Conservation (phyloP, 2,329 filamentous ascomycete species). For the Sclerotinia trifoliorum region DNA sequence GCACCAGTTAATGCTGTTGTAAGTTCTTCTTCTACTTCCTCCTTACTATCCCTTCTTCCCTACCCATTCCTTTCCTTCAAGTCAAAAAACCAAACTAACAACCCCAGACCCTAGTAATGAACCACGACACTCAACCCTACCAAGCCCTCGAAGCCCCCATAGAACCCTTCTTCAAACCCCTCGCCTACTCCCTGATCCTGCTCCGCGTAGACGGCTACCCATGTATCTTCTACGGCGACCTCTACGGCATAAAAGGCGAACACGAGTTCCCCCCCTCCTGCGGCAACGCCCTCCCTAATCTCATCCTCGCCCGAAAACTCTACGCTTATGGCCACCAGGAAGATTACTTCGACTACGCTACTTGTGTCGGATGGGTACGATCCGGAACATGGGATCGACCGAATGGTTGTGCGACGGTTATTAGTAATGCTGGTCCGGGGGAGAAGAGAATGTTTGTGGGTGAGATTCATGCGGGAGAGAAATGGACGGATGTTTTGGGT, state of each 20-base stretch:
- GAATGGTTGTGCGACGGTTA: constrained; percentile 54
- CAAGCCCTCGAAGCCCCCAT: constrained; percentile 63
- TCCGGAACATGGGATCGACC: constrained; percentile 50
- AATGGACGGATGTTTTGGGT: constrained; percentile 62
- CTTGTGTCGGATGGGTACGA: constrained; percentile 59
- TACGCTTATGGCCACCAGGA: constrained; percentile 66
- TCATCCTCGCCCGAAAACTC: constrained; percentile 61
- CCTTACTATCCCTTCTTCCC: no score
- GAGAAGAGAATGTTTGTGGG: constrained; percentile 64
- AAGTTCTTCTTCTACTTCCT: constrained; percentile 34
- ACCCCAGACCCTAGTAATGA: constrained; percentile 63
- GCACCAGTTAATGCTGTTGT: constrained; percentile 58
- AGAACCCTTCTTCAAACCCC: constrained; percentile 65
- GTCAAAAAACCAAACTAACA: not conserved
- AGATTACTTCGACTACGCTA: constrained; percentile 60
- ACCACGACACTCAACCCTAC: constrained; percentile 68
- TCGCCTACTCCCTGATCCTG: constrained; percentile 71
- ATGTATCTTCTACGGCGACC: constrained; percentile 68
- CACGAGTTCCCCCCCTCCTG: constrained; percentile 51
- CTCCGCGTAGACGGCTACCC: constrained; percentile 62
- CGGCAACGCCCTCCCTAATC: constrained; percentile 54
- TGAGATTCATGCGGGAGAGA: constrained; percentile 54
- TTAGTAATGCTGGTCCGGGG: constrained; percentile 51
- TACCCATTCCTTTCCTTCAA: not conserved
- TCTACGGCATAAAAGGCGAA: constrained; percentile 59